Base-by-base conservation (phyloP, 2,329 filamentous ascomycete species). In the Calonectria ilicicola region DNA sequence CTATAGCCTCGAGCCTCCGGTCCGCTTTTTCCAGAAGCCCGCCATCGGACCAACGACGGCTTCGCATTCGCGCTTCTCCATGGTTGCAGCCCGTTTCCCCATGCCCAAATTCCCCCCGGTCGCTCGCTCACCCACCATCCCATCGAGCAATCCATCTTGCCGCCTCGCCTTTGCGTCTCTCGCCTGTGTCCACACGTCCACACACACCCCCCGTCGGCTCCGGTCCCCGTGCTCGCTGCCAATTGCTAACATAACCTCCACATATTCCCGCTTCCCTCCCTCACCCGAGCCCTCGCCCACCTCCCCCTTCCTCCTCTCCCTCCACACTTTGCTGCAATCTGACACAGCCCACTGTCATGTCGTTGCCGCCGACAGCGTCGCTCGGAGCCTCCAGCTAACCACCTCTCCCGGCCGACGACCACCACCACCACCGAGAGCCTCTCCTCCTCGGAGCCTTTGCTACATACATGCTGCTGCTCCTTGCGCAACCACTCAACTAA, bases 1-100 rank as follows among this genome's bases (percentile, higher is more conserved):
- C 62, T 65, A 65, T 60, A 62, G 26, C 56, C 32, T 63, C 44
- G 53, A 68, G 44, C 67, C 69, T 69, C 74, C 70, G 74, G 69
- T 75, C 76, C 75, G 74, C 70, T 78, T 78, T 75, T 78, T 78
- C 75, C 68, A 77, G 77, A 78, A 78, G 77, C 74, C 75, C 74
- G 58, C 69, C 74, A 74, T 78, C 72, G 73, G 67, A 63, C 47
- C 49, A 62, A 69, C 51, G 32, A 67, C 44, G 26, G 40, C 58
- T 64, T 64, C 46, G 44, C 46, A 66, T 69, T 62, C 53, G 32
- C 63, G 49, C 42, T 40, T 66, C 68, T 51, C 53, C 51, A 49
- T 44, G 53, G 14, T 58, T 58, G 27, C 42, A 40, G 49, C 60
- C 65, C 51, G 35, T 49, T 44, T 35, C 44, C 38, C 51, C 46